Evolutionary conservation across 2,329 filamentous ascomycete genomes (phyloP), one percentile per base, ranked within the genome.

Genomic region (Colletotrichum spinosum): DNA sequence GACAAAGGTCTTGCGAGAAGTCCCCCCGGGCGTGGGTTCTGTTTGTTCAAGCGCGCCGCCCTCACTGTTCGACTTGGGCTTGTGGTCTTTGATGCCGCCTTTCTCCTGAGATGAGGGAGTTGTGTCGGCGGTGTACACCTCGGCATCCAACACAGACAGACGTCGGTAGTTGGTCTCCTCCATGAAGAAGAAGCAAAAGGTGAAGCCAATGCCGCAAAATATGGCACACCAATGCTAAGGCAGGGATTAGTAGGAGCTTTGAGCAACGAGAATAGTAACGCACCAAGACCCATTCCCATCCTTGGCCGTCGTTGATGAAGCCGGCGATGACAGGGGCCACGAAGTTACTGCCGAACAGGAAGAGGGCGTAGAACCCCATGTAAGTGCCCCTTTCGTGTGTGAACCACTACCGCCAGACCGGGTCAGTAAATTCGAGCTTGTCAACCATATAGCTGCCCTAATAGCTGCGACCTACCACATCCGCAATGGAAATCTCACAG

Each of bases 101-200:
- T 56, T 56, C 5, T 56, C 54, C 11, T 37, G 7, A 1, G 44
- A 39, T 1, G 54, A 12, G 2, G 37, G 42, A 1, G 34, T 8
- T 6, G 4, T 8, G 1, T 44, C 38, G 6, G 17, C 48, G n/a
- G 48, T 0, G 9, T 34, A 44, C 5, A 52, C 15, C 15, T 56
- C 54, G 10, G 15, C 54, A 39, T 48, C 38, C 54, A 56, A 13
- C 7, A 75, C 57, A 7, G 76, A 77, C 6, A 72, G 60, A 38
- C 55, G 69, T 44, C 79, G 72, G 67, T 86, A 87, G 35, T 79
- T 78, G 3, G 84, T 84, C 72, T 88, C 85, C 69, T 87, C 84
- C 55, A 86, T 84, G 56, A 86, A 78, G 53, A 87, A 76, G 73
- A 87, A 86, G 15, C 72, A 72, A 52, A 71, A 71, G 2, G 78